These are phyloP conservation scores for Austroboletus eburneus DNA, from an alignment of 768 basidiomycete species.

Conservation along the genomic window DNA sequence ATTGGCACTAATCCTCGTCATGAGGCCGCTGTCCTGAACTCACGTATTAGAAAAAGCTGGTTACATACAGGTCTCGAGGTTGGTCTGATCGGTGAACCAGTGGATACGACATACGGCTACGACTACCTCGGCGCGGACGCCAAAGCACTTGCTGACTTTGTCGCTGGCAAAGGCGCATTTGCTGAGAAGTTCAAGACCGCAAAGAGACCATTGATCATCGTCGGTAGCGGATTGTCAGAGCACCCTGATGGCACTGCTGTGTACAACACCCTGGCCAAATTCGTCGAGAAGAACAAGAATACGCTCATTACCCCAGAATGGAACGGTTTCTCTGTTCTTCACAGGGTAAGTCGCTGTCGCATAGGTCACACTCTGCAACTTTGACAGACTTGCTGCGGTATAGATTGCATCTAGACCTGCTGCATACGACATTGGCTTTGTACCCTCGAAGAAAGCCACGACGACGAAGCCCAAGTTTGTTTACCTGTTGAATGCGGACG, in stretches of 20 bases:
- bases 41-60: slow-evolving; percentile 94
- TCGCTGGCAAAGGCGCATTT: slow-evolving; percentile 75
- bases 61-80: slow-evolving; percentile 82
- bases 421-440: slow-evolving; percentile 93
- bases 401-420: slow-evolving; percentile 91
- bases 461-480: slow-evolving; percentile 85
- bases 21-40: slow-evolving; percentile 96
- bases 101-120: slow-evolving; percentile 90
- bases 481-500: slow-evolving; percentile 95
- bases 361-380: not conserved
- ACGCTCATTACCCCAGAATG: slow-evolving; percentile 83
- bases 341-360: slow-evolving; percentile 70
- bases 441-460: slow-evolving; percentile 76
- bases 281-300: slow-evolving; percentile 72
- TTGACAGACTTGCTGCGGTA: too few relatives aligned
- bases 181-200: slow-evolving; percentile 84
- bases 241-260: slow-evolving; percentile 79
- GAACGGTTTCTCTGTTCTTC: slow-evolving; percentile 93
- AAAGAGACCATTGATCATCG: slow-evolving; percentile 88
- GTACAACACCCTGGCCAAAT: slow-evolving; percentile 73
- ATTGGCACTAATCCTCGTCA: slow-evolving; percentile 97
- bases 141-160: slow-evolving; percentile 72
- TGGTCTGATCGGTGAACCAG: slow-evolving; percentile 86
- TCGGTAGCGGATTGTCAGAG: slow-evolving; percentile 84
- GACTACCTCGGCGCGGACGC: slow-evolving; percentile 80